phyloP scores from a whole-genome alignment of 768 basidiomycete genomes.

The Kwoniella shandongensis region DNA sequence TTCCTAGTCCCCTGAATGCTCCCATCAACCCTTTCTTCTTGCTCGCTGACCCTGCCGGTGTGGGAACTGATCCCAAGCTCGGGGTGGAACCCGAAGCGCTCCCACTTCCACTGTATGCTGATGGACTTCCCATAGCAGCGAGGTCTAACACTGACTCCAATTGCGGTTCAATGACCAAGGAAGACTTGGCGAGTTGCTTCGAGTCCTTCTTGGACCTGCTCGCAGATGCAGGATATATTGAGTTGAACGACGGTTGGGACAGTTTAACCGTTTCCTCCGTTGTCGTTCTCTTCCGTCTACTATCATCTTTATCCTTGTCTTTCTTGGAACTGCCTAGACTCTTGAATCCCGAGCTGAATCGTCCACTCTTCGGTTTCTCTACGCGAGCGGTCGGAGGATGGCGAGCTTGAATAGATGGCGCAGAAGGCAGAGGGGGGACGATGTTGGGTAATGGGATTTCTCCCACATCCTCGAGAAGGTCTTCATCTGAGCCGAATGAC shows the following conservation, averaged over 20 bases:
- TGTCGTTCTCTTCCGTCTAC: slow-evolving; percentile 12
- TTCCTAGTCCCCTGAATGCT: slow-evolving; percentile 9
- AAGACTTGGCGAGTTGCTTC: slow-evolving; percentile 15
- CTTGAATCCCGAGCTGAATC: not conserved
- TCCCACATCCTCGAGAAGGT: slow-evolving; percentile 25
- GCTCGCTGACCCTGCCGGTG: not conserved
- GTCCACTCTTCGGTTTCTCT: too few relatives aligned
- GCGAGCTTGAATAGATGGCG: too few relatives aligned
- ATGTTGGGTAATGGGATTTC: slow-evolving; percentile 14
- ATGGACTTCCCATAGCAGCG: not conserved
- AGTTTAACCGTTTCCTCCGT: slow-evolving; percentile 17
- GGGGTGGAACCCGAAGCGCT: not conserved
- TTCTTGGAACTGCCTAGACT: slow-evolving; percentile 7
- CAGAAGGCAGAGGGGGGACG: too few relatives aligned
- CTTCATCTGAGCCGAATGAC: slow-evolving; percentile 32
- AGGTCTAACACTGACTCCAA: slow-evolving; percentile 19
- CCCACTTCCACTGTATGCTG: not conserved
- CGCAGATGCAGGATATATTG: not conserved
- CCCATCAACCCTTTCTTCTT: slow-evolving; percentile 23
- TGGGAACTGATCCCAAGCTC: not conserved
- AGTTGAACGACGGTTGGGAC: not conserved
- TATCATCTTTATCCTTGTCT: slow-evolving; percentile 8
- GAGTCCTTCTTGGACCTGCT: not conserved
- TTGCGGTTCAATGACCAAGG: slow-evolving; percentile 15
- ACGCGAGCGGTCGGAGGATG: too few relatives aligned